Evolutionary conservation across 805 yeast species (phyloP).

Genomic region (Candida coleopterorum): DNA sequence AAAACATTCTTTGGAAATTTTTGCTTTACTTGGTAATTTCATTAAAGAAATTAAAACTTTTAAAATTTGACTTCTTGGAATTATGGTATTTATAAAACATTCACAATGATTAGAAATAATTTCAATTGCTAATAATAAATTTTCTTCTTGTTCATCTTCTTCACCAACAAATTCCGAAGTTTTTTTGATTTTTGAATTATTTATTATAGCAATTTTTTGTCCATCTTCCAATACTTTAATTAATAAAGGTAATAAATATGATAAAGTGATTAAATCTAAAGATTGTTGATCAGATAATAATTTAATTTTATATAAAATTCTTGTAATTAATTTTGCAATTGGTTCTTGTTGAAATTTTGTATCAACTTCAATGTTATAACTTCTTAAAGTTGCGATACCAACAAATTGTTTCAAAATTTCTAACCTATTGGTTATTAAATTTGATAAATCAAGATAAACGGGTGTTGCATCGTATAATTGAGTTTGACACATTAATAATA

Average conservation of each 20-base stretch:
- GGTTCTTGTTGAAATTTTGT: slow-evolving; percentile 47
- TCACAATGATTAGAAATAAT: slow-evolving; percentile 67
- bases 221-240: slow-evolving; percentile 66
- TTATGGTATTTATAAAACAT: slow-evolving; percentile 56
- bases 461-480: slow-evolving; percentile 40
- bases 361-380: slow-evolving; percentile 44
- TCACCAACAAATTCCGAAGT: slow-evolving; percentile 75
- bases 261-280: slow-evolving; percentile 62
- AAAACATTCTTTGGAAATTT: slow-evolving; percentile 79
- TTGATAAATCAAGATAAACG: slow-evolving; percentile 53
- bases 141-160: slow-evolving; percentile 87
- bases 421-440: slow-evolving; percentile 47
- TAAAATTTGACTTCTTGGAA: slow-evolving; percentile 68
- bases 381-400: slow-evolving; percentile 69
- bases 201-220: slow-evolving; percentile 48
- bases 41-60: slow-evolving; percentile 60
- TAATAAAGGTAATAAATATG: slow-evolving; percentile 72
- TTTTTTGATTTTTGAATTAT: slow-evolving; percentile 44
- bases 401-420: slow-evolving; percentile 47
- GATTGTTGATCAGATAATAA: slow-evolving; percentile 69
- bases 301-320: slow-evolving; percentile 72
- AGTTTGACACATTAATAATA: slow-evolving; percentile 43
- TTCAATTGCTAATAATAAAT: slow-evolving; percentile 69
- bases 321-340: slow-evolving; percentile 48
- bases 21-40: slow-evolving; percentile 72